Evolutionary conservation across 2,329 filamentous ascomycete species (phyloP).

Genomic region (Thyridium curvatum): DNA sequence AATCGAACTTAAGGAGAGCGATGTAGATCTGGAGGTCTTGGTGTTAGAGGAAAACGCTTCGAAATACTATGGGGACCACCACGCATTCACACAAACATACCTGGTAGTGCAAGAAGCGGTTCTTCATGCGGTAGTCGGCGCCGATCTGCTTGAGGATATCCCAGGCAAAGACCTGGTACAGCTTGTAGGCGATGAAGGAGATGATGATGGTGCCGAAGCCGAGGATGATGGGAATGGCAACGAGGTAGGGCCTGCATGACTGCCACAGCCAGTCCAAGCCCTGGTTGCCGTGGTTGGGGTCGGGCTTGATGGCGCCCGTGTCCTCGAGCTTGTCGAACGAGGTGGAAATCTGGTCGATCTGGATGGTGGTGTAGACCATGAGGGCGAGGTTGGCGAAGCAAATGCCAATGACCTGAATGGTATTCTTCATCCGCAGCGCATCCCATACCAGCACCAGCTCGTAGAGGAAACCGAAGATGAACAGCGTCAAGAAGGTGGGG

Average conservation of each 20-base stretch:
- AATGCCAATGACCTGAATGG: slow-evolving; percentile 94
- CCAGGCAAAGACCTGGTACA: slow-evolving; percentile 98
- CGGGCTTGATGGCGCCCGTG: slow-evolving; percentile 34
- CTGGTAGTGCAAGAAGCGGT: slow-evolving; percentile 93
- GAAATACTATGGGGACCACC: too few species aligned
- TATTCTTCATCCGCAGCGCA: slow-evolving; percentile 90
- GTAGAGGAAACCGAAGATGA: slow-evolving; percentile 96
- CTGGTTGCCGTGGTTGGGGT: neutral
- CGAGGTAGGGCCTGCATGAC: slow-evolving; percentile 66
- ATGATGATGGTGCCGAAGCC: slow-evolving; percentile 68
- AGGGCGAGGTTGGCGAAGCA: slow-evolving; percentile 89
- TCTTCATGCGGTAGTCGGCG: slow-evolving; percentile 93
- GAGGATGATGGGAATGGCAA: slow-evolving; percentile 82
- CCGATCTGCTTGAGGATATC: slow-evolving; percentile 99
- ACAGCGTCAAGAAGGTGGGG: slow-evolving; percentile 89
- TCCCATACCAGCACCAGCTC: slow-evolving; percentile 87
- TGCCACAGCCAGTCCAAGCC: slow-evolving; percentile 52
- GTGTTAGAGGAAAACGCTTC: slow-evolving; percentile 2
- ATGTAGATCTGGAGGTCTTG: slow-evolving; percentile 74
- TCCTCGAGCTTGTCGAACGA: slow-evolving; percentile 54
- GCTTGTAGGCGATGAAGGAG: slow-evolving; percentile 79
- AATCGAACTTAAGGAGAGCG: slow-evolving; percentile 95
- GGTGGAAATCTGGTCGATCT: slow-evolving; percentile 81
- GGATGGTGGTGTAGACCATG: slow-evolving; percentile 86
- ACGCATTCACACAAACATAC: too few species aligned